These are phyloP conservation scores for Penicillium crystallinum DNA, from an alignment of 495 filamentous ascomycete species.

Conservation along the genomic window DNA sequence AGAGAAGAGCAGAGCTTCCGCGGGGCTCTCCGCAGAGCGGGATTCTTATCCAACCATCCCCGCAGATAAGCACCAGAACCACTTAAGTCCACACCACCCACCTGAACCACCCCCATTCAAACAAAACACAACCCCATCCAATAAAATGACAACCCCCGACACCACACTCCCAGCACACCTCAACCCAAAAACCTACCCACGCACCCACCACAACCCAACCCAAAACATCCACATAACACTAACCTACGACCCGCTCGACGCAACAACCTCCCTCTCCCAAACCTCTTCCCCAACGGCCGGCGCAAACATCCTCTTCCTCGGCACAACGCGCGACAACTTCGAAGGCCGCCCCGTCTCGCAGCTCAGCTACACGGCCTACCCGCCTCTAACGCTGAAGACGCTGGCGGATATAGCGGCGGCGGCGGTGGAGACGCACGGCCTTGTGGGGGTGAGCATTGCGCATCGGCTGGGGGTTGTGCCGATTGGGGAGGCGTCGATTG, in stretches of 20 bases:
- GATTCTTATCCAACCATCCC: slow-evolving; percentile 22
- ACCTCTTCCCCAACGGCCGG: slow-evolving; percentile 78
- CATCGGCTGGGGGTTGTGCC: slow-evolving; percentile 86
- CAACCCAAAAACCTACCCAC: slow-evolving; percentile 41
- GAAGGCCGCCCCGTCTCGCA: slow-evolving; percentile 64
- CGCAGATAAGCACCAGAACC: slow-evolving; percentile 19
- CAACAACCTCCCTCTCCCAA: slow-evolving; percentile 53
- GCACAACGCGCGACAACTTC: slow-evolving; percentile 87
- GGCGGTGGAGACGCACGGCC: slow-evolving; percentile 52
- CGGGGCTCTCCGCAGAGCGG: slow-evolving; percentile 15
- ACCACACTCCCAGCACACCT: slow-evolving; percentile 28
- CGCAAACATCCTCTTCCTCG: slow-evolving; percentile 81
- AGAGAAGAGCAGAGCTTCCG: neutral
- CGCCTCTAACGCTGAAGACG: slow-evolving; percentile 67
- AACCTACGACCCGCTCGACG: slow-evolving; percentile 59
- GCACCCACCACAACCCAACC: slow-evolving; percentile 21
- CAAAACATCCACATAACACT: slow-evolving; percentile 39
- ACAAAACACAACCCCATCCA: neutral
- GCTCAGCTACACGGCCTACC: slow-evolving; percentile 80
- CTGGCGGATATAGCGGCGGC: slow-evolving; percentile 62
- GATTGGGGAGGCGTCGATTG: slow-evolving; percentile 84
- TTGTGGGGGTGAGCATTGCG: slow-evolving; percentile 69
- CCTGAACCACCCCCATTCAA: neutral
- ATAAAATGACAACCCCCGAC: slow-evolving; percentile 16
- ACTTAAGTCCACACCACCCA: neutral